These are phyloP conservation scores for Lactifluus piperatus DNA, from an alignment of 768 basidiomycete species.

Conservation along the genomic window DNA sequence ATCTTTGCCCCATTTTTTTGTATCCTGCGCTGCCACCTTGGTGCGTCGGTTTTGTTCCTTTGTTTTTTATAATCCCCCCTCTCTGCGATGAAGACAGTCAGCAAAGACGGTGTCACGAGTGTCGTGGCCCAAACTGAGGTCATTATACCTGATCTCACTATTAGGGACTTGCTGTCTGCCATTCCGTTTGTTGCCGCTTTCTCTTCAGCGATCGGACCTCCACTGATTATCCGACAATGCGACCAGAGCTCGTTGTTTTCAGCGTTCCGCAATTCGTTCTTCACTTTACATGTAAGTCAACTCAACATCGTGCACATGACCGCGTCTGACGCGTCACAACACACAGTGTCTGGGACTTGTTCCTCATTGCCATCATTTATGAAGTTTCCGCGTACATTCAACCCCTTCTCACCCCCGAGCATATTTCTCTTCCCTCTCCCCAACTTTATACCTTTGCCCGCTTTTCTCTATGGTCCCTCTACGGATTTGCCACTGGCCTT, in stretches of 20 bases:
- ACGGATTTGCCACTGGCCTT: slow-evolving; percentile 75
- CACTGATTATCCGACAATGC: not conserved
- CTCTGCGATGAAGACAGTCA: slow-evolving; percentile 18
- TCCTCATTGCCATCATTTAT: slow-evolving; percentile 60
- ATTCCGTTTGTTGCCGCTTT: slow-evolving; percentile 60
- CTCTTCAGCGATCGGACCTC: not conserved
- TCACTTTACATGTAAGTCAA: slow-evolving; percentile 62
- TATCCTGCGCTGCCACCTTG: too few relatives aligned
- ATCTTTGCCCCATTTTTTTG: too few relatives aligned
- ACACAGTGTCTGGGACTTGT: slow-evolving; percentile 64
- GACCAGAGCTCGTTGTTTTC: slow-evolving; percentile 71
- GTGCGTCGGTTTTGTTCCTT: too few relatives aligned
- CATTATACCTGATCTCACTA: slow-evolving; percentile 71
- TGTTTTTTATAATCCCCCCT: not conserved
- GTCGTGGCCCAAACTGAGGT: slow-evolving; percentile 48
- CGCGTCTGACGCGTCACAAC: slow-evolving; percentile 18
- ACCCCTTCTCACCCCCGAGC: slow-evolving; percentile 46
- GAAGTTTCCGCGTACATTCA: slow-evolving; percentile 60
- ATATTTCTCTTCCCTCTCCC: slow-evolving; percentile 49
- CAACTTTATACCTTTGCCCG: slow-evolving; percentile 52
- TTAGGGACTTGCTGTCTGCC: slow-evolving; percentile 77
- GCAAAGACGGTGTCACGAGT: slow-evolving; percentile 14
- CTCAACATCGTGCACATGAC: not conserved
- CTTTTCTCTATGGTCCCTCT: slow-evolving; percentile 68
- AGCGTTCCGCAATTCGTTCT: slow-evolving; percentile 80